Conservation (phyloP, 768 basidiomycete species). For the Trametes sanguinea region DNA sequence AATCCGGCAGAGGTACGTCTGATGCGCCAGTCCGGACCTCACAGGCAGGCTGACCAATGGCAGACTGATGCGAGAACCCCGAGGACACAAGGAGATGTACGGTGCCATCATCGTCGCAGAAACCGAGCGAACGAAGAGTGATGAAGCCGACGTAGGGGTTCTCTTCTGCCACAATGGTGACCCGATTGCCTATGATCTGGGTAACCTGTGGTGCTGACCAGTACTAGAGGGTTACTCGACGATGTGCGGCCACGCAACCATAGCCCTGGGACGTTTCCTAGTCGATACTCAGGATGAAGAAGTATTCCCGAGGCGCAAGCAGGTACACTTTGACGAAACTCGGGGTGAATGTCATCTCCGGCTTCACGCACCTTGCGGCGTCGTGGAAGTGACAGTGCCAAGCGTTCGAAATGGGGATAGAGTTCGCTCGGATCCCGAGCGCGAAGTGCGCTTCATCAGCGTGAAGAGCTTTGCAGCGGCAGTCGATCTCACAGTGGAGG, state of each 20-base stretch:
- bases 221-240: slow-evolving; percentile 42
- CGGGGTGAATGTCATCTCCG: slow-evolving; percentile 28
- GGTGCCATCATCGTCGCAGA: slow-evolving; percentile 41
- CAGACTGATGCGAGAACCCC: slow-evolving; percentile 42
- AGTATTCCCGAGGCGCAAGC: slow-evolving; percentile 35
- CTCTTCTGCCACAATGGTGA: slow-evolving; percentile 45
- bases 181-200: background rate
- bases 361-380: slow-evolving; percentile 44
- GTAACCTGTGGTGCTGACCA: background rate
- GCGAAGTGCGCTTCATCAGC: slow-evolving; percentile 38
- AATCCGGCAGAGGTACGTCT: slow-evolving; percentile 23
- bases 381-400: slow-evolving; percentile 37
- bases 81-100: slow-evolving; percentile 45
- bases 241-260: slow-evolving; percentile 46
- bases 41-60: background rate
- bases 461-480: slow-evolving; percentile 39
- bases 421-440: slow-evolving; percentile 32
- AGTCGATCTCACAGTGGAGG: slow-evolving; percentile 31
- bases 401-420: slow-evolving; percentile 18
- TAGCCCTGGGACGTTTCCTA: slow-evolving; percentile 43
- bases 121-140: slow-evolving; percentile 37
- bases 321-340: slow-evolving; percentile 26
- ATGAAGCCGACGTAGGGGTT: slow-evolving; percentile 44
- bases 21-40: accelerated
- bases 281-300: slow-evolving; percentile 39